Base-by-base conservation (phyloP, 257 asterid species). In the Solanum pinnatisectum region DNA sequence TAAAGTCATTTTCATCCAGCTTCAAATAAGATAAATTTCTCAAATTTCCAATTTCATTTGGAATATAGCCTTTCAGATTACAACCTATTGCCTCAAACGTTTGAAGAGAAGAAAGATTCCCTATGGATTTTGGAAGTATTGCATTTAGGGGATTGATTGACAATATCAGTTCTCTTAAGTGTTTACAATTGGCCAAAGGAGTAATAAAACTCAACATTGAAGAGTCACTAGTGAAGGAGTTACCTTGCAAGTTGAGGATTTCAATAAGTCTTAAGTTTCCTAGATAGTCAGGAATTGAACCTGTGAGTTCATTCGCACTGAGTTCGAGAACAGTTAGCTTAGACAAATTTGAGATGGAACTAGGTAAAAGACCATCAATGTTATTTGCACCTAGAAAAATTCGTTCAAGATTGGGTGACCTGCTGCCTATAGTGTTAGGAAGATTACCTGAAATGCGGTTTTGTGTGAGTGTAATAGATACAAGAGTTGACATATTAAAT, bases 151-250 rank as follows among this genome's bases (percentile, higher is more conserved):
- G 89, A 32, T 87, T 87, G 8, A 14, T n/a, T 22, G 32, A 16
- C 18, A 90, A 20, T 67, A 30, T 10, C 70, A 92, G 25, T 7
- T 14, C 6, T 39, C 72, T 67, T 30, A 92, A 86, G 25, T 74
- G 36, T 67, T 77, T 86, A 73, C 94, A 90, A 5, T 89, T 92
- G 46, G 90, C 70, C 88, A 92, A 88, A 35, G 93, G 89, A 37
- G 72, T 56, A n/a, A 90, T 15, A 63, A 89, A 89, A 76, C 83
- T 89, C 92, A 88, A 63, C 25, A 63, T 73, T 23, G 23, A 8
- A 67, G 32, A 49, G 9, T 87, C 91, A 12, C 83, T 2, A 10
- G 35, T 30, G 39, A 63, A 37, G 22, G 52, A 87, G 59, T 90
- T 73, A 12, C 68, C 13, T 20, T 39, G 82, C 76, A 88, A 67